Conservation (phyloP, 2,329 filamentous ascomycete species). For the Sclerotinia borealis region DNA sequence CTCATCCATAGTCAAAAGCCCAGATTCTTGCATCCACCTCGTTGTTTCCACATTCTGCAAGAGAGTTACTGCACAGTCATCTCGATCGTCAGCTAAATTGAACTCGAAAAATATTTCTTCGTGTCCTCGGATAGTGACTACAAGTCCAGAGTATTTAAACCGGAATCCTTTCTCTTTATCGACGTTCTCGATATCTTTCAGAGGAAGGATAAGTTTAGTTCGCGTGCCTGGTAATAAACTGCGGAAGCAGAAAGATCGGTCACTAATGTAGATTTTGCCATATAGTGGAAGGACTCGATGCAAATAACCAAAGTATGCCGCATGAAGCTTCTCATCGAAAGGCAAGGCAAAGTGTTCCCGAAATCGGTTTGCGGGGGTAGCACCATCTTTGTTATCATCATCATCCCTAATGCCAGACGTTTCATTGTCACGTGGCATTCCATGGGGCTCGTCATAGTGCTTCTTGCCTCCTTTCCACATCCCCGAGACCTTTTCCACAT, state of each 20-base stretch:
- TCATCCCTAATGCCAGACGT: constrained; percentile 37
- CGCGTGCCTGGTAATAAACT: constrained; percentile 83
- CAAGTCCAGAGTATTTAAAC: constrained; percentile 83
- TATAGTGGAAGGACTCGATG: constrained; percentile 85
- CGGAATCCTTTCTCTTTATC: constrained; percentile 94
- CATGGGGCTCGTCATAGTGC: constrained; percentile 68
- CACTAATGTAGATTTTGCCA: constrained; percentile 92
- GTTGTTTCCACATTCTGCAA: constrained; percentile 69
- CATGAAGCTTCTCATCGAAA: constrained; percentile 72
- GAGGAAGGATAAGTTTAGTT: constrained; percentile 85
- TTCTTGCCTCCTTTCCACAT: constrained; percentile 92
- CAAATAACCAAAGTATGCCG: constrained; percentile 89
- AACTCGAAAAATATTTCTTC: constrained; percentile 98
- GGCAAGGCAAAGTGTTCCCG: constrained; percentile 87
- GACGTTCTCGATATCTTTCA: constrained; percentile 87
- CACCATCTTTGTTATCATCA: constrained; percentile 57
- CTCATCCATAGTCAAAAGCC: constrained; percentile 60
- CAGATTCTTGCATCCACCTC: constrained; percentile 64
- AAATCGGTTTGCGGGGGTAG: constrained; percentile 72
- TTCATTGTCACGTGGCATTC: constrained; percentile 49
- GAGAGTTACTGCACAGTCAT: constrained; percentile 82
- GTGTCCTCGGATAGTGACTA: constrained; percentile 87
- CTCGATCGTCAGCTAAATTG: constrained; percentile 65
- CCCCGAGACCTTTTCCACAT: constrained; percentile 91
- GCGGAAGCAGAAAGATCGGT: constrained; percentile 84